phyloP scores from a whole-genome alignment of 1,284 basidiomycete species.

The Coriolopsis trogii region DNA sequence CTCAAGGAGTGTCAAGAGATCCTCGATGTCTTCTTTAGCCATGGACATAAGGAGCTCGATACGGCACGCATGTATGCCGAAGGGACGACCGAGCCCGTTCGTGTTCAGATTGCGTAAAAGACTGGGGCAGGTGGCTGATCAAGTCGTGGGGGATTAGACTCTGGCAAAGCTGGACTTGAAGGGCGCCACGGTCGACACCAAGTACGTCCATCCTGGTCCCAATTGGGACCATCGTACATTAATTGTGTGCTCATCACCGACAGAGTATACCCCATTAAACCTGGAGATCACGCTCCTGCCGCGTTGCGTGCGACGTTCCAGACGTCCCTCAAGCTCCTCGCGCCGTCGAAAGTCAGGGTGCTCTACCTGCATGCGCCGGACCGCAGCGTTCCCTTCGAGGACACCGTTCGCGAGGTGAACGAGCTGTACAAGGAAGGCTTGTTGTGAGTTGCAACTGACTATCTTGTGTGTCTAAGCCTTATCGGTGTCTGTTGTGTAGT shows the following conservation, averaged over 20 bases:
- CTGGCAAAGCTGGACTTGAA: conserved; percentile 47
- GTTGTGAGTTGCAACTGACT: conserved; percentile 39
- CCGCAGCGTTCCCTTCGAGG: conserved; percentile 47
- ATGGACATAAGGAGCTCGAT: conserved; percentile 51
- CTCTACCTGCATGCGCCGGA: conserved; percentile 54
- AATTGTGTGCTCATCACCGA: too few species aligned
- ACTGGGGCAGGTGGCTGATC: too few species aligned
- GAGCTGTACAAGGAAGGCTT: conserved; percentile 45
- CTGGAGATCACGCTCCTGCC: conserved; percentile 43
- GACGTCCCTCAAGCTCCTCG: conserved; percentile 41
- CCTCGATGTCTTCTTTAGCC: conserved; percentile 46
- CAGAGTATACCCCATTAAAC: conserved; percentile 46
- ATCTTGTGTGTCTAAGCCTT: background rate
- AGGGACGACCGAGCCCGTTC: conserved; percentile 54
- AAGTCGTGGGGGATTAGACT: conserved; percentile 33
- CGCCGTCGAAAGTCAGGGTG: conserved; percentile 42
- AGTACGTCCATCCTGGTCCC: conserved; percentile 34
- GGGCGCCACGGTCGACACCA: conserved; percentile 51
- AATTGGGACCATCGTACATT: background rate
- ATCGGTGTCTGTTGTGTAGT: conserved; percentile 26
- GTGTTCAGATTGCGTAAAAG: too few species aligned
- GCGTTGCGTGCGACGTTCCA: conserved; percentile 41
- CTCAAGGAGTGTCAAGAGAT: conserved; percentile 45
- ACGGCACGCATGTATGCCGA: conserved; percentile 52
- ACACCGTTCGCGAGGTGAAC: conserved; percentile 47